These are phyloP conservation scores for Thuja plicata DNA, from an alignment of 83 land plant species.

Conservation along the genomic window DNA sequence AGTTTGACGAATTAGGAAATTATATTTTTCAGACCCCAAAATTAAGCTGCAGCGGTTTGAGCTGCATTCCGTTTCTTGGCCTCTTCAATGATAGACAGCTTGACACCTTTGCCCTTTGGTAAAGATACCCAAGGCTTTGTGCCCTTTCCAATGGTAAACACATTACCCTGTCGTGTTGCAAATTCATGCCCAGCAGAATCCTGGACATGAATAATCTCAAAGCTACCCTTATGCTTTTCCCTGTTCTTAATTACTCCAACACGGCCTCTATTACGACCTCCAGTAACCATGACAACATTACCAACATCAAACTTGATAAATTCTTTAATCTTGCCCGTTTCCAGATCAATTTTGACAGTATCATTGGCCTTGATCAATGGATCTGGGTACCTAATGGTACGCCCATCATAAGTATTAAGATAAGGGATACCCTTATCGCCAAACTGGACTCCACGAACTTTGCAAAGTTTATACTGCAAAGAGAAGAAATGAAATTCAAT, in stretches of 20 bases:
- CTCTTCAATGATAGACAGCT: slow-evolving; percentile 81
- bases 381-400: slow-evolving; percentile 89
- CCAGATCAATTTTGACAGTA: no score
- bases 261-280: slow-evolving; percentile 87
- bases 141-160: slow-evolving; percentile 82
- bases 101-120: slow-evolving; percentile 85
- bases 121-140: slow-evolving; percentile 83
- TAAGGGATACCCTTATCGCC: slow-evolving; percentile 89
- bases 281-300: slow-evolving; percentile 90
- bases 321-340: no score
- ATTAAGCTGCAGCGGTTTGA: slow-evolving; percentile 31
- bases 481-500: neutral
- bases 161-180: slow-evolving; percentile 82
- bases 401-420: slow-evolving; percentile 85
- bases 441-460: slow-evolving; percentile 71
- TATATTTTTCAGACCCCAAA: neutral
- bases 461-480: slow-evolving; percentile 88
- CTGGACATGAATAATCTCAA: slow-evolving; percentile 80
- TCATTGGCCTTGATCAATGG: slow-evolving; percentile 75
- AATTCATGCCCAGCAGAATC: slow-evolving; percentile 80
- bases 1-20: neutral
- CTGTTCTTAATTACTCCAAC: slow-evolving; percentile 86
- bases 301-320: slow-evolving; percentile 11
- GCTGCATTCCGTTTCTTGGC: slow-evolving; percentile 66
- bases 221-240: slow-evolving; percentile 90